Conservation (phyloP, 2,329 filamentous ascomycete genomes). For the Lithohypha guttulata region DNA sequence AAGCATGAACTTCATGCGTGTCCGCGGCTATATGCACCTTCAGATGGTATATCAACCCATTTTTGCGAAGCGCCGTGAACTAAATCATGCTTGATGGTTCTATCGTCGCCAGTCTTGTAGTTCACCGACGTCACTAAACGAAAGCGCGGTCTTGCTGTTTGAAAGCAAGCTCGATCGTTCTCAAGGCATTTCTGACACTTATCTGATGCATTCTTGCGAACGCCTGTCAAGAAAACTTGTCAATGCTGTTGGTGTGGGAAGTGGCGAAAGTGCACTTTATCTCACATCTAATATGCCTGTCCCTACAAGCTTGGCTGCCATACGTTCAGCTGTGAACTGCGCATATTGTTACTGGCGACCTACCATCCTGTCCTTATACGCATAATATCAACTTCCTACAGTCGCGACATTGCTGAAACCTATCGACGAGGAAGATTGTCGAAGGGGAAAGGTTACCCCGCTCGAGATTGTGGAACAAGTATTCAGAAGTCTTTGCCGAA, state of each 20-base stretch:
- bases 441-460: constrained; percentile 8
- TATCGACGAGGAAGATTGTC: neutral
- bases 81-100: constrained; percentile 13
- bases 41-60: constrained; percentile 13
- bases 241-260: neutral
- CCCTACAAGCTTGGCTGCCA: constrained; percentile 7
- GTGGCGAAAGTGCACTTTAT: neutral
- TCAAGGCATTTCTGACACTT: constrained; percentile 7
- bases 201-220: constrained; percentile 4
- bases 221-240: neutral
- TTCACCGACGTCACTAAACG: constrained; percentile 6
- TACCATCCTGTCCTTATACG: constrained; percentile 8
- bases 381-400: neutral
- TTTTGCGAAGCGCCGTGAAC: constrained; percentile 10
- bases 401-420: neutral
- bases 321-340: neutral
- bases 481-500: no score
- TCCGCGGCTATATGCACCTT: constrained; percentile 8
- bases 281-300: constrained; percentile 9
- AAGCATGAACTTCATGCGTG: neutral
- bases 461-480: neutral
- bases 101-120: constrained; percentile 8
- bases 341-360: neutral
- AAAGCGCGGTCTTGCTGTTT: constrained; percentile 6
- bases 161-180: constrained; percentile 6